phyloP scores from a whole-genome alignment of 768 basidiomycete species.

The Sporobolomyces phaffii region DNA sequence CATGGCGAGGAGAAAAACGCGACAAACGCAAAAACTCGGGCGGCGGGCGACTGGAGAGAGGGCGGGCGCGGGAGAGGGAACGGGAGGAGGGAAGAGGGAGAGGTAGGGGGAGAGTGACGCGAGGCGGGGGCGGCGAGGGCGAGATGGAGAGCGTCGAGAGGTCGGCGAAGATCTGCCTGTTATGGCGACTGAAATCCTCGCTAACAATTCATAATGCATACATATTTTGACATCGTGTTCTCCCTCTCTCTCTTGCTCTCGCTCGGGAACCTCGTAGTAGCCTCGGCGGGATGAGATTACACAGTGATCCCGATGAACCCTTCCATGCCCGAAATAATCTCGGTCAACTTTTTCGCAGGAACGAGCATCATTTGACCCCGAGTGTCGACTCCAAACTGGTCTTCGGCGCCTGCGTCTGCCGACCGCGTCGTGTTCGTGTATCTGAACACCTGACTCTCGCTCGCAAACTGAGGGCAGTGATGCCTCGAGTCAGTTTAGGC shows the following conservation, averaged over 20 bases:
- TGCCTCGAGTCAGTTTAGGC: too few species aligned
- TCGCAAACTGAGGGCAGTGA: too few species aligned
- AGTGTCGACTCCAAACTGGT: conserved; percentile 41
- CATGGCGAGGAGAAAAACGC: conserved; percentile 4
- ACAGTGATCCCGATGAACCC: conserved; percentile 3
- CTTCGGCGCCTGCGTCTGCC: conserved; percentile 16
- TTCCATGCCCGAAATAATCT: conserved; percentile 35
- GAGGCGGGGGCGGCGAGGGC: not conserved
- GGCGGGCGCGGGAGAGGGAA: not conserved
- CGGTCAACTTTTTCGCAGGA: conserved; percentile 26
- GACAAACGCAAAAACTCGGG: conserved; percentile 12
- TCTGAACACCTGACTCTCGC: conserved; percentile 24
- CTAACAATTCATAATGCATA: too few species aligned
- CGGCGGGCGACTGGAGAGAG: not conserved
- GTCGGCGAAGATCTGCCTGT: too few species aligned
- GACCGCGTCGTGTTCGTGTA: conserved; percentile 15
- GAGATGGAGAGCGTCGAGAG: not conserved
- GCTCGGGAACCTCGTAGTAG: not conserved
- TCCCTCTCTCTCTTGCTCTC: not conserved
- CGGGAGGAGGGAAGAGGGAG: not conserved
- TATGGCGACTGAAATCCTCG: too few species aligned
- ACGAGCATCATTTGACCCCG: conserved; percentile 40
- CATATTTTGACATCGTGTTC: too few species aligned
- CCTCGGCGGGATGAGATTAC: not conserved
- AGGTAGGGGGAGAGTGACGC: not conserved